Evolutionary conservation across 495 filamentous ascomycete species (phyloP), one percentile per base, ranked within the genome.

Genomic region (Hypomontagnella submonticulosa): DNA sequence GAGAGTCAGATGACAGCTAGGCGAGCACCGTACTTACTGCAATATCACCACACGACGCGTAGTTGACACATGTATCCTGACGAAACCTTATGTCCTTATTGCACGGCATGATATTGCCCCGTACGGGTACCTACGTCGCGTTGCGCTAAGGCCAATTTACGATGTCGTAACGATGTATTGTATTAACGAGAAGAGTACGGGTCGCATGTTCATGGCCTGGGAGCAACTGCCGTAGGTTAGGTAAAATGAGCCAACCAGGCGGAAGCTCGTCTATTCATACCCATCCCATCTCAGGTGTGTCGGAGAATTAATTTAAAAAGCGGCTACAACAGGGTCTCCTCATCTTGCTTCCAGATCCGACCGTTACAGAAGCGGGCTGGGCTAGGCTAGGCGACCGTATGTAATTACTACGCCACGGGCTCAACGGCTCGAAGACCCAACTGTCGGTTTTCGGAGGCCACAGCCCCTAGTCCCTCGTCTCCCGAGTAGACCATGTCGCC

Each of bases 241-340:
- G 60, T 63, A 47, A 64, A 27, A 64, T 38, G 46, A 36, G 50
- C 66, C 60, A 69, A 69, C 66, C 55, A 61, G 66, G 50, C 50
- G 41, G 66, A 63, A 42, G 59, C 23, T 60, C 30, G 48, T 12
- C 23, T 49, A 51, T 48, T 50, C 54, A 69, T 69, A 60, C 23
- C 23, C 56, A 63, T 27, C 51, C 37, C 55, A 69, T 69, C 66
- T 50, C 51, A 61, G 61, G 56, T 61, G 60, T 55, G 51, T 60
- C 66, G 66, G 66, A 69, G 66, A 69, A 69, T 69, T 69, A 61
- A 69, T 61, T 53, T 69, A 41, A 52, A 52, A 53, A 57, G 60
- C 66, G 66, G 66, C 66, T 69, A 61, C 66, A 40, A 63, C 66
- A 50, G 56, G 53, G 59, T 32, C 58, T 63, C 54, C 43, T 63